Conservation (phyloP, 306 rosid species). For the Canavalia ensiformis region DNA sequence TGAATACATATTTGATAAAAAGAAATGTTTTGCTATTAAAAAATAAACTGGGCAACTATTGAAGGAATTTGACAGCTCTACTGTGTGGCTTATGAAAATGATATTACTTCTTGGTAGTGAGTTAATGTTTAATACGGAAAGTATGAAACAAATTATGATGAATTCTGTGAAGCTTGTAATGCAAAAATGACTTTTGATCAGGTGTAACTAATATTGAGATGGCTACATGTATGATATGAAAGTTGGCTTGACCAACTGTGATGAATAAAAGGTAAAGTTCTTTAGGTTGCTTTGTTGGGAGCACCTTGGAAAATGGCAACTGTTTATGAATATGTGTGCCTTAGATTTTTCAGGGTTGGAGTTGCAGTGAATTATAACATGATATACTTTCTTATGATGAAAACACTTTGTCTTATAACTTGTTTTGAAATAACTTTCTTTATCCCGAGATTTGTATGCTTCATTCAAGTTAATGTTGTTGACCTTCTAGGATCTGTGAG, state of each 20-base stretch:
- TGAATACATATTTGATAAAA: not conserved
- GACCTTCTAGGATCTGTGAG: slow-evolving; percentile 31
- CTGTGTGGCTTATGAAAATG: slow-evolving; percentile 24
- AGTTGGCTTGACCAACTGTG: slow-evolving; percentile 19
- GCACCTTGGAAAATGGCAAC: not conserved
- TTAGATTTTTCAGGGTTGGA: slow-evolving; percentile 14
- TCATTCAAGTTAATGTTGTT: slow-evolving; percentile 36
- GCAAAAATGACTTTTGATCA: slow-evolving; percentile 26
- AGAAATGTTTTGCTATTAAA: slow-evolving; percentile 41
- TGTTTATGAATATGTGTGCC: slow-evolving; percentile 2
- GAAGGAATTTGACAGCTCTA: slow-evolving; percentile 23
- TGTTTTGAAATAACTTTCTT: slow-evolving; percentile 23
- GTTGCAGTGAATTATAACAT: slow-evolving; percentile 25
- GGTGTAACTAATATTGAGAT: slow-evolving; percentile 24
- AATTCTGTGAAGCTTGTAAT: slow-evolving; percentile 12
- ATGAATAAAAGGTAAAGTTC: slow-evolving; percentile 23
- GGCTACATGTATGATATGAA: slow-evolving; percentile 35
- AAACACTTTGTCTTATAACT: slow-evolving; percentile 15
- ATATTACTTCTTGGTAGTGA: slow-evolving; percentile 31
- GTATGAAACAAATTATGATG: slow-evolving; percentile 23
- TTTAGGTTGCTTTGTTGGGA: slow-evolving; percentile 39
- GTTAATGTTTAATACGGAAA: slow-evolving; percentile 3
- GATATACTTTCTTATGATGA: slow-evolving; percentile 2
- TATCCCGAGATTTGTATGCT: slow-evolving; percentile 2
- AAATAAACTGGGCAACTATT: slow-evolving; percentile 17